Evolutionary conservation across 352 stramenopile genomes (phyloP).

Genomic region (Pilasporangium apinafurcum): DNA sequence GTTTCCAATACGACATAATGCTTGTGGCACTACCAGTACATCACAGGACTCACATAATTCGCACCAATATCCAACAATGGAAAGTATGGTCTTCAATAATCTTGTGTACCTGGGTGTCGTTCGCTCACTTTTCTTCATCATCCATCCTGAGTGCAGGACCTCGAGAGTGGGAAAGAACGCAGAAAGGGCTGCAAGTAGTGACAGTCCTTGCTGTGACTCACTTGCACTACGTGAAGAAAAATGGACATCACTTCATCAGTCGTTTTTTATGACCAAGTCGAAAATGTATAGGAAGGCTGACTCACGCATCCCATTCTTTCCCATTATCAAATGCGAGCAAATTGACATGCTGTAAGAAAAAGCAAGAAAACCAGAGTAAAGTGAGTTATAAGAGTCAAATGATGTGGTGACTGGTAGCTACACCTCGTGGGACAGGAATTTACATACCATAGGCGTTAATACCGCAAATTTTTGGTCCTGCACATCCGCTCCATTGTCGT

Average conservation of each 20-base stretch:
- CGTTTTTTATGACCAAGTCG: background rate
- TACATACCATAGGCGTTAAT: conserved; percentile 52
- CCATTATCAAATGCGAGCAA: conserved; percentile 71
- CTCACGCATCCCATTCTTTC: conserved; percentile 56
- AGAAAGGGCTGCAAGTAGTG: conserved; percentile 63
- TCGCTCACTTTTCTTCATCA: conserved; percentile 70
- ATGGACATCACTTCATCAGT: background rate
- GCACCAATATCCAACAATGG: background rate
- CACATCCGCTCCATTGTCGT: conserved; percentile 37
- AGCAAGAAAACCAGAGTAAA: background rate
- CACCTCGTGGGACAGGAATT: background rate
- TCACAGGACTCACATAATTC: background rate
- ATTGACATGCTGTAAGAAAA: conserved; percentile 46
- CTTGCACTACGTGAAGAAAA: conserved; percentile 23
- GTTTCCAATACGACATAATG: conserved; percentile 85
- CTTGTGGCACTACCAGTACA: conserved; percentile 30
- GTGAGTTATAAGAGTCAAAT: background rate
- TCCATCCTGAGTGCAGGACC: conserved; percentile 58
- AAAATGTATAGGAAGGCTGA: background rate
- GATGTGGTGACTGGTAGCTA: background rate
- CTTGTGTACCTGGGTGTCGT: conserved; percentile 44
- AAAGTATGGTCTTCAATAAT: background rate
- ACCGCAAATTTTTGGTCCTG: conserved; percentile 79
- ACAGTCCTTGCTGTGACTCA: conserved; percentile 72
- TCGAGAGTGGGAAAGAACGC: conserved; percentile 73